These are phyloP conservation scores for Vaccinium macrocarpon DNA, from an alignment of 148 eudicot genomes.

Conservation along the genomic window DNA sequence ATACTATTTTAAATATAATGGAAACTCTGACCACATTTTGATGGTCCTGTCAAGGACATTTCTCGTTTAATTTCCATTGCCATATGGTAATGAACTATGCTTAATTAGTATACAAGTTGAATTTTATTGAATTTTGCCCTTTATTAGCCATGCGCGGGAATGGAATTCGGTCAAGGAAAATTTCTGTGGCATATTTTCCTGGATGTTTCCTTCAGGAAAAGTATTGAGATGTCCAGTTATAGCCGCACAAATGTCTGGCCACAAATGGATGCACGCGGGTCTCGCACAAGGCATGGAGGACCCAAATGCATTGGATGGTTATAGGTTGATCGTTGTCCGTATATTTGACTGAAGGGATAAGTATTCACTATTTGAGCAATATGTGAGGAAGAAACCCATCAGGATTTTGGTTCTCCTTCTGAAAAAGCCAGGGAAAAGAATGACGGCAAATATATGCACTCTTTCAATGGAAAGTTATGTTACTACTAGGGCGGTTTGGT, in stretches of 20 bases:
- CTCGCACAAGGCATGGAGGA: too few relatives aligned
- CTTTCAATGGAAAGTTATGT: too few relatives aligned
- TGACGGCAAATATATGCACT: too few relatives aligned
- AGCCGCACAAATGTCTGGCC: too few relatives aligned
- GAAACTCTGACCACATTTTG: not conserved
- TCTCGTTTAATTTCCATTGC: not conserved
- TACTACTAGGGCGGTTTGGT: too few relatives aligned
- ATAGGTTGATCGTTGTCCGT: not conserved
- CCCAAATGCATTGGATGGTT: too few relatives aligned
- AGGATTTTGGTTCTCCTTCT: not conserved
- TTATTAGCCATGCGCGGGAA: not conserved
- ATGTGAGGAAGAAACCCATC: not conserved
- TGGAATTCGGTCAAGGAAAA: not conserved
- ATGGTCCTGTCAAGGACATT: constrained; percentile 10
- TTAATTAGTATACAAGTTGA: not conserved
- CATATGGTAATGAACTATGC: not conserved
- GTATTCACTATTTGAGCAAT: not conserved
- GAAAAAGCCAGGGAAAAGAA: not conserved
- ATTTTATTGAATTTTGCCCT: not conserved
- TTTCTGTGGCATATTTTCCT: not conserved
- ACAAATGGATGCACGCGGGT: too few relatives aligned
- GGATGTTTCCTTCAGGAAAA: not conserved
- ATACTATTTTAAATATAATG: not conserved
- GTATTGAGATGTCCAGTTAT: too few relatives aligned
- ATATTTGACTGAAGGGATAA: not conserved